Conservation (phyloP, 306 rosid genomes). For the Vicia sativa region DNA sequence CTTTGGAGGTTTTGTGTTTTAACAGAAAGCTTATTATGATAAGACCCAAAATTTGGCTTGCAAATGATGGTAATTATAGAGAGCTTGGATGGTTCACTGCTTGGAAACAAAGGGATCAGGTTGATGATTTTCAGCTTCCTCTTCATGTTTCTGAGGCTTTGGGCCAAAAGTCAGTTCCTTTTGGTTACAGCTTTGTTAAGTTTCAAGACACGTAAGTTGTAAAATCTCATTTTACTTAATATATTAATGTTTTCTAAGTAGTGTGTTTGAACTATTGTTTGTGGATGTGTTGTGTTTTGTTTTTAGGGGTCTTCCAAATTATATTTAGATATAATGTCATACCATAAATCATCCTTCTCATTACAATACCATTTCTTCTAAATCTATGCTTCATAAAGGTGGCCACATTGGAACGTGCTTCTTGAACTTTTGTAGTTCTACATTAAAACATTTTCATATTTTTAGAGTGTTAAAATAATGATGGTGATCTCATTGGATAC, state of each 20-base stretch:
- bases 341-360: too few species aligned
- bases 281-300: not conserved
- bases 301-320: conserved; percentile 27
- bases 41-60: conserved; percentile 92
- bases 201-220: conserved; percentile 85
- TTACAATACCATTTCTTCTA: too few species aligned
- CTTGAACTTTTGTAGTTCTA: too few species aligned
- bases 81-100: conserved; percentile 98
- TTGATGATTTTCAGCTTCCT: conserved; percentile 80
- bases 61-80: conserved; percentile 95
- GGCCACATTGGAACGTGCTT: too few species aligned
- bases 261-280: not conserved
- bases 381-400: too few species aligned
- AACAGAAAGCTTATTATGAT: conserved; percentile 86
- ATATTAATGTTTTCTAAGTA: not conserved
- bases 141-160: conserved; percentile 61
- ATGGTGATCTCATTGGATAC: too few species aligned
- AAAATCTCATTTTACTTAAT: conserved; percentile 15
- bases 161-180: conserved; percentile 71
- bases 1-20: conserved; percentile 56
- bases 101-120: conserved; percentile 77
- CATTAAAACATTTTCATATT: too few species aligned
- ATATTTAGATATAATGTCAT: too few species aligned
- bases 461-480: too few species aligned
- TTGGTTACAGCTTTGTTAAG: conserved; percentile 88